A percentile compares a stretch with the other conserved stretches of the same genome.
phyloP scores from a whole-genome alignment of 1,284 basidiomycete species.

The Ceratobasidium sp. region DNA sequence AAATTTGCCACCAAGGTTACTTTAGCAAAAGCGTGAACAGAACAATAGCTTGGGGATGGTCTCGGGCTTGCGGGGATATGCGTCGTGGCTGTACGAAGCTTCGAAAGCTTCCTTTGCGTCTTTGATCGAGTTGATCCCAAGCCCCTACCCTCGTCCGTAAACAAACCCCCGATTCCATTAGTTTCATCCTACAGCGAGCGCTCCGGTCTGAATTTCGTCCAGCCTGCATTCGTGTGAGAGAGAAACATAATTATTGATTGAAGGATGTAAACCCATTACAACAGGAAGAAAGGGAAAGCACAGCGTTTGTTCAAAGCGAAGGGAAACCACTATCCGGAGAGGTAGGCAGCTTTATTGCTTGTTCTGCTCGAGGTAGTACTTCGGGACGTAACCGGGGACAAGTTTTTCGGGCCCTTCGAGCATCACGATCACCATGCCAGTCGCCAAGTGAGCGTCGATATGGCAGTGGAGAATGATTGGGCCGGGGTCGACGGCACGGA shows the following conservation, averaged over 20 bases:
- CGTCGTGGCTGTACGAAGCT: too few species aligned
- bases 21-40: too few species aligned
- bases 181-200: too few species aligned
- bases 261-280: background rate
- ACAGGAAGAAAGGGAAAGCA: background rate
- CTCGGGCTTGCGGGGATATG: too few species aligned
- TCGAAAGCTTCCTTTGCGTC: too few species aligned
- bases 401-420: conserved; percentile 18
- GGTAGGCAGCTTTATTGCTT: conserved; percentile 3
- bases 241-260: background rate
- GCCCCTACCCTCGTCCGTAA: too few species aligned
- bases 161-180: too few species aligned
- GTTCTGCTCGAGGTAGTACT: conserved; percentile 25
- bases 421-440: conserved; percentile 17
- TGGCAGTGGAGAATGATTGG: conserved; percentile 32
- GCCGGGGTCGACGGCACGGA: conserved; percentile 10
- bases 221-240: background rate
- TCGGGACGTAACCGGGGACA: conserved; percentile 16
- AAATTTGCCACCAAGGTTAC: too few species aligned
- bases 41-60: too few species aligned
- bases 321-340: too few species aligned
- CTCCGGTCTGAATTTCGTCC: background rate
- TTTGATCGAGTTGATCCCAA: too few species aligned
- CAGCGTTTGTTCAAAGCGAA: too few species aligned
- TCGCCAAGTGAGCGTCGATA: conserved; percentile 29